phyloP scores from a whole-genome alignment of 371 early-diverging fungal genomes.

The Mortierella sp. region DNA sequence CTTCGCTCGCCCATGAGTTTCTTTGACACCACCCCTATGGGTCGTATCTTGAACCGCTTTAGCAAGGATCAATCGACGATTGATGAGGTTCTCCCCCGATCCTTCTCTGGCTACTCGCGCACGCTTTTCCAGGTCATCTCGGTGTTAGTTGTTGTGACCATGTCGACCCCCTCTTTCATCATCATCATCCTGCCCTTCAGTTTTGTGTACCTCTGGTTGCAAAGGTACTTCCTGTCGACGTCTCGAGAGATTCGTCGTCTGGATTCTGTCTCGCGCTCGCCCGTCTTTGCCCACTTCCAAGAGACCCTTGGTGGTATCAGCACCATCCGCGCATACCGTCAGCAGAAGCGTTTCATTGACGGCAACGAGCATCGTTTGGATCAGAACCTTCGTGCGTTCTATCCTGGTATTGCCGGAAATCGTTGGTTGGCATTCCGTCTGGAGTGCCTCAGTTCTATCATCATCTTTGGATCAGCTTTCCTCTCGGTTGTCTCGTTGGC shows the following conservation, averaged over 20 bases:
- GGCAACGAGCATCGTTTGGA: constrained; percentile 86
- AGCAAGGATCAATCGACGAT: constrained; percentile 89
- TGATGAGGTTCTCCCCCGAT: constrained; percentile 83
- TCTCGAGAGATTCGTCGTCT: constrained; percentile 85
- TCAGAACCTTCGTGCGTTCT: constrained; percentile 86
- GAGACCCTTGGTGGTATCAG: constrained; percentile 82
- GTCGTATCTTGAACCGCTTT: constrained; percentile 90
- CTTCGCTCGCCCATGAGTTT: constrained; percentile 90
- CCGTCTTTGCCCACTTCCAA: constrained; percentile 88
- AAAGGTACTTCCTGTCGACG: constrained; percentile 77
- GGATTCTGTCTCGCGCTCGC: constrained; percentile 86
- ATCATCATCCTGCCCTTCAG: constrained; percentile 72
- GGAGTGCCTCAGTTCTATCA: constrained; percentile 82
- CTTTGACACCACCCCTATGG: constrained; percentile 91
- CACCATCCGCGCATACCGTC: constrained; percentile 88
- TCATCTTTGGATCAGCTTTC: constrained; percentile 77
- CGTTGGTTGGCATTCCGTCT: constrained; percentile 95
- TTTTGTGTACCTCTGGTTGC: constrained; percentile 73
- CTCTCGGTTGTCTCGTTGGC: constrained; percentile 72
- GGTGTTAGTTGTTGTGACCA: constrained; percentile 70
- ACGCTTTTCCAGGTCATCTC: constrained; percentile 63
- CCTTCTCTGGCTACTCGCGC: constrained; percentile 73
- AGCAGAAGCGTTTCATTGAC: constrained; percentile 78
- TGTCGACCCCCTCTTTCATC: constrained; percentile 76
- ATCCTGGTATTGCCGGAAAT: constrained; percentile 85